Evolutionary conservation across 805 yeast species (phyloP), one percentile per base, ranked within the genome.

Genomic region (Metschnikowia borealis): DNA sequence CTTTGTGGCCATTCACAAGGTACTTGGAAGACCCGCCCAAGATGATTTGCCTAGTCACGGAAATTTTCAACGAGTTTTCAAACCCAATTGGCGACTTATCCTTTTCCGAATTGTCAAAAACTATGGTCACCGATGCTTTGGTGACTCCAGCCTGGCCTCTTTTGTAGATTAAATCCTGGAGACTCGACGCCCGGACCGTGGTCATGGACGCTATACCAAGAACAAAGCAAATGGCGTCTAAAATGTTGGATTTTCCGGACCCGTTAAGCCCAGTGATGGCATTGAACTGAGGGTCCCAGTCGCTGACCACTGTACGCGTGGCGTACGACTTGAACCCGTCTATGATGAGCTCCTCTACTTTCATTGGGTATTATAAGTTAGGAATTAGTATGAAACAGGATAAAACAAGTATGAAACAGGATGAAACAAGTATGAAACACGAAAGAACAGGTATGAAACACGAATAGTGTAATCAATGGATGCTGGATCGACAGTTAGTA

Each of bases 291-390:
- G 88, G 80, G 68, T 94, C 99, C 99, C 99, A 95, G 26, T 84
- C 87, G 1, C 96, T 81, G 32, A 94, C 88, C 31, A 91, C 97
- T 0, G 99, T 94, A 73, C 98, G 85, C 1, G 96, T 87, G 26
- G 98, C 97, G 62, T 94, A 94, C 20, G 97, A 89, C 73, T 94
- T 94, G 80, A 94, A 94, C 41, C 99, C 99, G 69, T 94, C 99
- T 44, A 94, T 84, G 54, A 94, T 91, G 50, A 94, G 80, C 65
- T 95, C 99, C 64, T 92, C 97, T n/a, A 94, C 96, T 68, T 81
- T 82, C 97, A 91, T 91, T 21, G 41, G 6, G 20, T 7, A 11
- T 36, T 14, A 36, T 17, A 17, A 13, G 4, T 26, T 26, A 8
- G 23, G 11, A n/a, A 35, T 6, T 4, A 8, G 6, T 4, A 15